Evolutionary conservation across 176 grass and related monocot species (phyloP).

Genomic region (Oryza officinalis): DNA sequence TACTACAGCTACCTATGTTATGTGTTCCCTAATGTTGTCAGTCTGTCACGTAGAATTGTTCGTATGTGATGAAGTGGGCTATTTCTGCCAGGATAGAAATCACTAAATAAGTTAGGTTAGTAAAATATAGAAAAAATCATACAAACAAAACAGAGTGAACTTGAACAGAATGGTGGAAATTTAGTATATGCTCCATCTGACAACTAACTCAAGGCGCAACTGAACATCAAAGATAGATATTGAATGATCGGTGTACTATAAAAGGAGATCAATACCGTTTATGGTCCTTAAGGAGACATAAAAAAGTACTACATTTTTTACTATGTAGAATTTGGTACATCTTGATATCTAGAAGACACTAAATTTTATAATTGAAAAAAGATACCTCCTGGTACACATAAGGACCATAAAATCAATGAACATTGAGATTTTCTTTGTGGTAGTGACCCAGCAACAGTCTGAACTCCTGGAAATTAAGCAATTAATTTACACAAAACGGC

Average conservation of each 20-base stretch:
- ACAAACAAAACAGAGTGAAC: not conserved
- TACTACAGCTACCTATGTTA: too few species aligned
- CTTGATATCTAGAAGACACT: too few species aligned
- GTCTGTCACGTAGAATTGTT: not conserved
- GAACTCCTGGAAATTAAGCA: not conserved
- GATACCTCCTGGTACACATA: too few species aligned
- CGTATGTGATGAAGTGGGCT: too few species aligned
- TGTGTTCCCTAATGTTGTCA: not conserved
- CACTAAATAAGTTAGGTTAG: not conserved
- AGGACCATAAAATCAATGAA: too few species aligned
- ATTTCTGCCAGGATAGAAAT: not conserved
- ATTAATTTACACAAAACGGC: not conserved
- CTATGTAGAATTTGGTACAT: too few species aligned
- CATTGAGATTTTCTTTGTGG: too few species aligned
- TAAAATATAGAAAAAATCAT: not conserved
- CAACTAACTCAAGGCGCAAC: not conserved
- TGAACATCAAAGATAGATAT: not conserved
- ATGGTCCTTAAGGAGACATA: too few species aligned
- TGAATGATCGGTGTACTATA: not conserved
- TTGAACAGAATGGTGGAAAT: not conserved
- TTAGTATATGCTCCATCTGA: not conserved
- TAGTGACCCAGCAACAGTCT: not conserved
- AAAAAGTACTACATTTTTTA: too few species aligned
- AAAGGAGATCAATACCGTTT: not conserved
- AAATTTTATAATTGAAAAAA: too few species aligned